These are phyloP conservation scores for Hippophae gyantsensis DNA, from an alignment of 306 rosid species.

Conservation along the genomic window DNA sequence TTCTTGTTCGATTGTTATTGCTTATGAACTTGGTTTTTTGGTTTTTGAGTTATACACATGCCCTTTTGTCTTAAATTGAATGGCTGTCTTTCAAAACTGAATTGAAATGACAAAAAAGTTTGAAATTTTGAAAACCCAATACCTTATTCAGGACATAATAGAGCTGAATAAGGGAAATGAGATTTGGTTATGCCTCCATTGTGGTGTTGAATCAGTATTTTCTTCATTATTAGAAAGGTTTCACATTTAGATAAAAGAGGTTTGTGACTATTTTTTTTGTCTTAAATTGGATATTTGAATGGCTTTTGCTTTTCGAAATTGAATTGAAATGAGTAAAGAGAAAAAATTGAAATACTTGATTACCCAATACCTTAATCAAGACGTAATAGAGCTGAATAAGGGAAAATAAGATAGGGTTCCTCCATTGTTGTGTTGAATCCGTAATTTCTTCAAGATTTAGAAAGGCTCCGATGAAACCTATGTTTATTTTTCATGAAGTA, in stretches of 20 bases:
- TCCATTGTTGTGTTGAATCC: slow-evolving; percentile 18
- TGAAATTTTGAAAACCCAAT: background rate
- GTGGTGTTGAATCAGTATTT: slow-evolving; percentile 18
- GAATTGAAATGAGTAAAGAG: background rate
- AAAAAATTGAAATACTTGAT: background rate
- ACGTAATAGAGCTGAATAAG: slow-evolving; percentile 9
- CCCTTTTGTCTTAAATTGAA: background rate
- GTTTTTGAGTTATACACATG: too few relatives aligned
- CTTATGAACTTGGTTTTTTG: too few relatives aligned
- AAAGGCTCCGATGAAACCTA: too few relatives aligned
- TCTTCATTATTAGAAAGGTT: too few relatives aligned
- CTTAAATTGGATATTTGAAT: background rate
- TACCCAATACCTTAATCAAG: background rate
- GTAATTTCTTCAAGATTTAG: background rate
- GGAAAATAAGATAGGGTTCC: slow-evolving; percentile 18
- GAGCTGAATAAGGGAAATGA: slow-evolving; percentile 1
- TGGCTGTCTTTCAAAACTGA: background rate
- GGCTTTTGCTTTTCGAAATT: background rate
- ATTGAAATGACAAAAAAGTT: background rate
- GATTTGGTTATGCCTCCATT: slow-evolving; percentile 11
- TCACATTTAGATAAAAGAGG: too few relatives aligned
- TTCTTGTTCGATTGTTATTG: too few relatives aligned
- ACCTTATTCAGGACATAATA: slow-evolving; percentile 10
- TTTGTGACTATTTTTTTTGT: too few relatives aligned
- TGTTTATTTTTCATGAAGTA: too few relatives aligned